Evolutionary conservation across 179 eudicot genomes (phyloP).

Genomic region (Camellia oleifera): DNA sequence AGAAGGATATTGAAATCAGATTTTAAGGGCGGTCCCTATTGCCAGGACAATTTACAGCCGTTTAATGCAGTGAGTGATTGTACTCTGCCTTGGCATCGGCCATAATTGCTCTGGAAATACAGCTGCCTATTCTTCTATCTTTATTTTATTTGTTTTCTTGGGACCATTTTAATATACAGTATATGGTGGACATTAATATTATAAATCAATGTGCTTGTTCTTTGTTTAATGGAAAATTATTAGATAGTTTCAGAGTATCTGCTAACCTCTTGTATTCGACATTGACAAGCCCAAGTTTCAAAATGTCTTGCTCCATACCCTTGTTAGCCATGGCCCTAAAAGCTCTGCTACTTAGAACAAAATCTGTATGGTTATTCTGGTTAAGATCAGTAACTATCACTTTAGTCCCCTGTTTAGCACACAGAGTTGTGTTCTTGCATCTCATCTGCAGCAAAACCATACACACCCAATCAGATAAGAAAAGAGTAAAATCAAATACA

Average conservation of each 20-base stretch:
- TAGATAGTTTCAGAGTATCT: not conserved
- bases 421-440: constrained; percentile 50
- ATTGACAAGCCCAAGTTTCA: constrained; percentile 54
- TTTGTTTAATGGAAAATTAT: not conserved
- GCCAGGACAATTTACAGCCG: no score
- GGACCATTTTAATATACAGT: no score
- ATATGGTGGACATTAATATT: no score
- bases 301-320: constrained; percentile 48
- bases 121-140: no score
- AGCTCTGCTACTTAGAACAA: constrained; percentile 74
- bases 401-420: constrained; percentile 51
- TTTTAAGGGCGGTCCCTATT: no score
- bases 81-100: no score
- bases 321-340: constrained; percentile 70
- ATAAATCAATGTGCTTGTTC: not conserved
- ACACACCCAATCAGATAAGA: not conserved
- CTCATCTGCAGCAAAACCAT: constrained; percentile 48
- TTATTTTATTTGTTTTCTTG: no score
- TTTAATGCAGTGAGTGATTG: no score
- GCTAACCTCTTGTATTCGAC: constrained; percentile 72
- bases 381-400: constrained; percentile 66
- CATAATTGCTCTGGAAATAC: no score
- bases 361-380: constrained; percentile 48
- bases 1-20: not conserved
- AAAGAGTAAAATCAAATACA: not conserved